A percentile compares a stretch with the other conserved stretches of the same genome.
Evolutionary conservation across 2,329 filamentous ascomycete species (phyloP).

Genomic region (Botrytis byssoidea): DNA sequence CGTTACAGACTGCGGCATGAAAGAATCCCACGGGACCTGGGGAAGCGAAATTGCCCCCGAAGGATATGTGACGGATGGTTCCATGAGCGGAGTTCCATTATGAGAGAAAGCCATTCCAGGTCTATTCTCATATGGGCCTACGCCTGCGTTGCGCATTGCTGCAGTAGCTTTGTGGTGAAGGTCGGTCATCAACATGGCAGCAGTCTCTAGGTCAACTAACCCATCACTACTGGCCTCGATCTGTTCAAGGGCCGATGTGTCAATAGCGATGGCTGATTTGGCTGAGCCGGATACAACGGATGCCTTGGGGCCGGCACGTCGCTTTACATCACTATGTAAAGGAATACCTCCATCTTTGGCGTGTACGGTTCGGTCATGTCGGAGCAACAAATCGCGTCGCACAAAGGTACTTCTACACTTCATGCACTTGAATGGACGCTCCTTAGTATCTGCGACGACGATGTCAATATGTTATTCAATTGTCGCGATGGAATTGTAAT

Average conservation of each 20-base stretch:
- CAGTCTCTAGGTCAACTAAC: conserved; percentile 93
- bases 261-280: conserved; percentile 77
- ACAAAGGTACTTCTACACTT: conserved; percentile 99
- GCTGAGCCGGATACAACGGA: conserved; percentile 62
- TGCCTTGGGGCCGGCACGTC: conserved; percentile 70
- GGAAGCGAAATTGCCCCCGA: conserved; percentile 78
- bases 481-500: neutral
- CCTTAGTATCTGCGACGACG: conserved; percentile 78
- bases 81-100: conserved; percentile 69
- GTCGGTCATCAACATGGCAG: conserved; percentile 97
- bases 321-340: conserved; percentile 90
- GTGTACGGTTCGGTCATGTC: conserved; percentile 97
- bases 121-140: conserved; percentile 53
- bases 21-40: conserved; percentile 88
- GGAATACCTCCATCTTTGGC: conserved; percentile 96
- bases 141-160: conserved; percentile 58
- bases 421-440: conserved; percentile 96
- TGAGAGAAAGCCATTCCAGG: conserved; percentile 70
- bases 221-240: conserved; percentile 88
- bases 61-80: conserved; percentile 73
- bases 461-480: conserved; percentile 22
- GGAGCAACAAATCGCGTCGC: conserved; percentile 89
- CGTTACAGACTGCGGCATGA: conserved; percentile 67
- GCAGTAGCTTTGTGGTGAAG: conserved; percentile 94
- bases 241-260: conserved; percentile 84